phyloP scores from a whole-genome alignment of 1,139 yeast species.

The Zygoascus hellenicus region DNA sequence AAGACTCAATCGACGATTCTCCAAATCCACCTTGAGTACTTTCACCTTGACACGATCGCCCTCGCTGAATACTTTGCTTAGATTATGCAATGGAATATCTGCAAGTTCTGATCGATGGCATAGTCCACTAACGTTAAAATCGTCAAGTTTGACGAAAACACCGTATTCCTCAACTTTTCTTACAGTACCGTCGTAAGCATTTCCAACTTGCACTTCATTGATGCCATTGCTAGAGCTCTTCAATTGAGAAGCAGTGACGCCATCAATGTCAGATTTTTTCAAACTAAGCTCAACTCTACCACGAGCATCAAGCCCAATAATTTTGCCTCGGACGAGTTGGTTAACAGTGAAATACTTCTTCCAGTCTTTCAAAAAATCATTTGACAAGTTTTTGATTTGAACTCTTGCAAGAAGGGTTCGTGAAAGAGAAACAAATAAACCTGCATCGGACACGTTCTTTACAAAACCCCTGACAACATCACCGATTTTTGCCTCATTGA shows the following conservation, averaged over 20 bases:
- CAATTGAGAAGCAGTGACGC: slow-evolving; percentile 39
- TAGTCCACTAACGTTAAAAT: slow-evolving; percentile 72
- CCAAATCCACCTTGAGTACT: slow-evolving; percentile 55
- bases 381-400: slow-evolving; percentile 75
- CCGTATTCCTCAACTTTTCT: slow-evolving; percentile 82
- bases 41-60: slow-evolving; percentile 90
- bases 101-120: slow-evolving; percentile 86
- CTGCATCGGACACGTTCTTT: slow-evolving; percentile 67
- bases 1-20: slow-evolving; percentile 69
- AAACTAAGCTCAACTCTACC: slow-evolving; percentile 69
- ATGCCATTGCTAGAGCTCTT: slow-evolving; percentile 23
- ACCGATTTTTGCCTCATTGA: slow-evolving; percentile 54
- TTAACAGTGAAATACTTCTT: slow-evolving; percentile 63
- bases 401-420: slow-evolving; percentile 72
- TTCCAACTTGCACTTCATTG: slow-evolving; percentile 61
- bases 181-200: slow-evolving; percentile 65
- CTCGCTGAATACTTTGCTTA: slow-evolving; percentile 60
- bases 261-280: slow-evolving; percentile 75
- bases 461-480: slow-evolving; percentile 75
- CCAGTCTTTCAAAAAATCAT: slow-evolving; percentile 81
- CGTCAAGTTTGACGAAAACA: slow-evolving; percentile 77
- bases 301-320: slow-evolving; percentile 52
- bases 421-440: slow-evolving; percentile 75
- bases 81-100: slow-evolving; percentile 53
- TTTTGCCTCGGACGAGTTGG: slow-evolving; percentile 74